A percentile compares a stretch with the other conserved stretches of the same genome.
phyloP scores from a whole-genome alignment of 2,329 filamentous ascomycete genomes.

The Curvularia sp. region DNA sequence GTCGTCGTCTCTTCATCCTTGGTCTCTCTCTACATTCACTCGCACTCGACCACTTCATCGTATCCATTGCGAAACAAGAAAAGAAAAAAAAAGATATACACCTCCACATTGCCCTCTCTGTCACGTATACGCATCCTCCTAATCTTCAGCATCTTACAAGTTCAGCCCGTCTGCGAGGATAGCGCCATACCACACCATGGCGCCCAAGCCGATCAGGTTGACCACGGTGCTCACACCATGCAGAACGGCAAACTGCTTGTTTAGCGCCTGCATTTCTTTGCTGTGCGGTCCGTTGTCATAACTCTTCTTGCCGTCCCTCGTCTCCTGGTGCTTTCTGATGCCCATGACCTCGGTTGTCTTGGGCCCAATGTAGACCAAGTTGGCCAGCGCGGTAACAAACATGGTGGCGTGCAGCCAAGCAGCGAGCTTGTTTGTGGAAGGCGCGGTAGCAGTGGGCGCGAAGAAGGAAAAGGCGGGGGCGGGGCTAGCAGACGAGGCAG shows the following conservation, averaged over 20 bases:
- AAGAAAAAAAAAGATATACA: background rate
- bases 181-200: conserved; percentile 79
- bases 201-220: conserved; percentile 75
- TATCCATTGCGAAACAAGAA: background rate
- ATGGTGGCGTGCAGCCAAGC: conserved; percentile 70
- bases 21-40: background rate
- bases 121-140: background rate
- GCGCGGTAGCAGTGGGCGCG: background rate
- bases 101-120: too few relatives aligned
- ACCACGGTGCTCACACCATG: conserved; percentile 83
- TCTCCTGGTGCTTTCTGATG: conserved; percentile 82
- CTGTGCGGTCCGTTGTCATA: conserved; percentile 82
- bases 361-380: conserved; percentile 76
- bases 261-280: conserved; percentile 74
- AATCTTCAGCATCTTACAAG: conserved; percentile 2
- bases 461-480: conserved; percentile 4
- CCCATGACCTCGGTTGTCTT: conserved; percentile 77
- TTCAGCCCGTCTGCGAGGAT: conserved; percentile 62
- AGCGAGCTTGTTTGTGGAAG: conserved; percentile 28
- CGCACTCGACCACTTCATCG: background rate
- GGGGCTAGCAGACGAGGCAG: background rate
- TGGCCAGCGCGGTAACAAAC: conserved; percentile 73
- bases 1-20: background rate
- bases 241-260: conserved; percentile 69
- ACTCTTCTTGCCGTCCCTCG: conserved; percentile 86